Evolutionary conservation across 2,329 filamentous ascomycete genomes (phyloP).

Genomic region (Thelonectria olida): DNA sequence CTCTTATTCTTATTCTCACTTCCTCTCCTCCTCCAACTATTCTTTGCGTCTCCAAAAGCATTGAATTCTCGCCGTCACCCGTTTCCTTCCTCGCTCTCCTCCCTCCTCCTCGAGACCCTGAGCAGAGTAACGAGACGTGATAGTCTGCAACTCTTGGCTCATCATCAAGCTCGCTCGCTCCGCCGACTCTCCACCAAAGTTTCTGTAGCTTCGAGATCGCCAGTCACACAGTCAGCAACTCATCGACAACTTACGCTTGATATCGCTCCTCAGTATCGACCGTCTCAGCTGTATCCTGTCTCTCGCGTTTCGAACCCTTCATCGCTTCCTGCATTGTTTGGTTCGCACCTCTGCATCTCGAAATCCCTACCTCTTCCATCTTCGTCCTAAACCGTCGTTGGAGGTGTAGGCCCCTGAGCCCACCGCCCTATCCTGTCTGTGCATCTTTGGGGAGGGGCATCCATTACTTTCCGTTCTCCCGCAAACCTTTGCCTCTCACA

Average conservation of each 20-base stretch:
- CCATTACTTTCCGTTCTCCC: conserved; percentile 1
- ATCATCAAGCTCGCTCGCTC: conserved; percentile 2
- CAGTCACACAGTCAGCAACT: conserved; percentile 14
- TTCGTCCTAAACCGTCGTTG: conserved; percentile 1
- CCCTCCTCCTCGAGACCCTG: conserved; percentile 16
- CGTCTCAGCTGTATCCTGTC: conserved; percentile 7
- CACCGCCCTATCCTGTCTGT: conserved; percentile 17
- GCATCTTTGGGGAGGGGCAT: conserved; percentile 10
- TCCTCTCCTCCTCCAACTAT: not conserved
- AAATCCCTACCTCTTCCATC: conserved; percentile 1
- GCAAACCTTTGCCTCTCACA: not conserved
- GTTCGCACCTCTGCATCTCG: not conserved
- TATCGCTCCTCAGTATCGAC: conserved; percentile 38
- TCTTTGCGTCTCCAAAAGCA: conserved; percentile 13
- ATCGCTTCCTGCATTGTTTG: not conserved
- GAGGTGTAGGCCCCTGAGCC: conserved; percentile 13
- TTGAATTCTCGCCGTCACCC: conserved; percentile 4
- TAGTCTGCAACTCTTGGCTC: conserved; percentile 29
- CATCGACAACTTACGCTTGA: conserved; percentile 34
- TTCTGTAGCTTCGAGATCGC: conserved; percentile 22
- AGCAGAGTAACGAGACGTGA: conserved; percentile 18
- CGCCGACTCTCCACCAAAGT: conserved; percentile 12
- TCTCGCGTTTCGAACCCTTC: conserved; percentile 3
- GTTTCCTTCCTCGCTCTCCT: conserved; percentile 24
- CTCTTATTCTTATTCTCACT: not conserved